phyloP scores from a whole-genome alignment of 306 rosid genomes.

The Vicia sativa region DNA sequence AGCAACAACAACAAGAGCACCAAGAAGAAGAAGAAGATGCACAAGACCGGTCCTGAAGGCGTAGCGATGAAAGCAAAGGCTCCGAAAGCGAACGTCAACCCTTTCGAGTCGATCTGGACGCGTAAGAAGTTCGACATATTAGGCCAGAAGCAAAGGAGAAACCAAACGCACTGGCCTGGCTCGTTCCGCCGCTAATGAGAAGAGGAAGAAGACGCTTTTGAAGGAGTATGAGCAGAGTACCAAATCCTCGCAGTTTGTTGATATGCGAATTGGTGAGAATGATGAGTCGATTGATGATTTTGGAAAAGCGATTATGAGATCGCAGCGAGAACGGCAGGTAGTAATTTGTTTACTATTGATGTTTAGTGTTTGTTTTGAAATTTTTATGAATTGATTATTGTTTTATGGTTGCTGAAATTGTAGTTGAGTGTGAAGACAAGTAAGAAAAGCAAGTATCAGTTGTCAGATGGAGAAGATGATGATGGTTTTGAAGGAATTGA shows the following conservation, averaged over 20 bases:
- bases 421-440: constrained; percentile 65
- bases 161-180: constrained; percentile 70
- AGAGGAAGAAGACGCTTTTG: constrained; percentile 82
- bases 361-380: background rate
- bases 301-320: constrained; percentile 78
- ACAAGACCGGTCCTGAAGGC: constrained; percentile 54
- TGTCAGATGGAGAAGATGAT: constrained; percentile 87
- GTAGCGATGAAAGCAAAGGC: constrained; percentile 73
- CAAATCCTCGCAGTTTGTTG: constrained; percentile 66
- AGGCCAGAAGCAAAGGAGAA: constrained; percentile 86
- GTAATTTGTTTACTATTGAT: background rate
- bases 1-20: constrained; percentile 40
- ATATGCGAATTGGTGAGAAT: constrained; percentile 80
- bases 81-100: constrained; percentile 47
- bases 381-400: background rate
- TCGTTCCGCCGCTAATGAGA: constrained; percentile 74
- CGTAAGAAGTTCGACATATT: constrained; percentile 72
- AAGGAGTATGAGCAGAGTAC: constrained; percentile 75
- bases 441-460: constrained; percentile 78
- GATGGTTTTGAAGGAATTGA: constrained; percentile 64
- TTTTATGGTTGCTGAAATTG: constrained; percentile 1
- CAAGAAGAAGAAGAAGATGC: constrained; percentile 55
- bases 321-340: constrained; percentile 85
- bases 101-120: constrained; percentile 86
- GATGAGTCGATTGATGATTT: constrained; percentile 72